Percentiles rank a stretch among this genome's conserved stretches.
Evolutionary conservation across 768 basidiomycete species (phyloP).

Genomic region (Tricholoma matsutake): DNA sequence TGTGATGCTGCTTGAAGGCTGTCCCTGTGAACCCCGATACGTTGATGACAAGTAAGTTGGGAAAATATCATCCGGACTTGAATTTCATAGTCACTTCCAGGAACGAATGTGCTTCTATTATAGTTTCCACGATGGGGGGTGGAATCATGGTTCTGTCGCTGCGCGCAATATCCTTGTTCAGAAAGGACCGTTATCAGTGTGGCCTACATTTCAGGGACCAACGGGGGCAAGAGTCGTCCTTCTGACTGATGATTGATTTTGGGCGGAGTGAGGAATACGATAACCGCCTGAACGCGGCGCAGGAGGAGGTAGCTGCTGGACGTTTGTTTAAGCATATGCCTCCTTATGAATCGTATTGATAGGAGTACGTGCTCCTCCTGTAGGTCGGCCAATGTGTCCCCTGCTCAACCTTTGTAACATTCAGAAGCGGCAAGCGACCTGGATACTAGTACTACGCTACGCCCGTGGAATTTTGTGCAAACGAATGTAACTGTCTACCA

Average conservation of each 20-base stretch:
- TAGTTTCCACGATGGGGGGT: slow-evolving; percentile 30
- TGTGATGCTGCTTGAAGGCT: slow-evolving; percentile 39
- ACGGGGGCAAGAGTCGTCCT: neutral
- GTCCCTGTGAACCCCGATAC: slow-evolving; percentile 21
- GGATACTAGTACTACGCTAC: too few species aligned
- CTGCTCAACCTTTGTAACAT: neutral
- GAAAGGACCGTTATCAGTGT: slow-evolving; percentile 23
- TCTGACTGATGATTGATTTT: slow-evolving; percentile 2
- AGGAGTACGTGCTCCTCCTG: neutral
- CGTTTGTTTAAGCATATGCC: neutral
- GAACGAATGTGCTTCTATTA: slow-evolving; percentile 37
- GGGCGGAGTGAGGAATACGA: neutral
- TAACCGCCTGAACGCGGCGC: neutral
- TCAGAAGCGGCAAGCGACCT: neutral
- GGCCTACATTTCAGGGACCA: neutral
- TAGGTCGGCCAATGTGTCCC: neutral
- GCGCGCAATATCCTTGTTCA: slow-evolving; percentile 35
- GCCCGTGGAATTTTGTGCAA: too few species aligned
- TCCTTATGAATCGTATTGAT: neutral
- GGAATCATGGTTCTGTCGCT: slow-evolving; percentile 30
- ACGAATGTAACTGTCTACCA: too few species aligned
- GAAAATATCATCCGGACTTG: slow-evolving; percentile 18
- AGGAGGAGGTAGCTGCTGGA: neutral
- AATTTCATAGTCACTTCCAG: slow-evolving; percentile 20
- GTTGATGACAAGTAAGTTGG: slow-evolving; percentile 13